Percentiles rank a stretch among this genome's conserved stretches.
Evolutionary conservation across 306 rosid species (phyloP).

Genomic region (Dalbergia oliveri): DNA sequence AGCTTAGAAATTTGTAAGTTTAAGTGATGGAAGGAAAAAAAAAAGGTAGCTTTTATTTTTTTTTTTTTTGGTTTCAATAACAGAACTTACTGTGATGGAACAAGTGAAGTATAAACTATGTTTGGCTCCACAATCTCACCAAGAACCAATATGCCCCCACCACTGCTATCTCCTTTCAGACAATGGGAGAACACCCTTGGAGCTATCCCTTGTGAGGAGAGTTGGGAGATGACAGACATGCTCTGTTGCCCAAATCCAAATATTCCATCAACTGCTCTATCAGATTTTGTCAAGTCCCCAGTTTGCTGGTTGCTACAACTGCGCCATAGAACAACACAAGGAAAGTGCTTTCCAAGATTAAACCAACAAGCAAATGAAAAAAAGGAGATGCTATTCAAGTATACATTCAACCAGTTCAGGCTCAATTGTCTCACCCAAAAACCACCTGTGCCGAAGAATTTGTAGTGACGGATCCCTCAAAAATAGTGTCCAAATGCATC

Average conservation of each 20-base stretch:
- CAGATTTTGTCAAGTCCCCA: conserved; percentile 92
- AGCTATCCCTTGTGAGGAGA: conserved; percentile 86
- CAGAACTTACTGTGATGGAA: conserved; percentile 85
- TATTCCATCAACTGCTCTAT: conserved; percentile 94
- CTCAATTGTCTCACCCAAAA: conserved; percentile 76
- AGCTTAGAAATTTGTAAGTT: not conserved
- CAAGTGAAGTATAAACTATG: conserved; percentile 87
- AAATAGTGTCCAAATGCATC: conserved; percentile 71
- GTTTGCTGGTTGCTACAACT: conserved; percentile 89
- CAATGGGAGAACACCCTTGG: conserved; percentile 95
- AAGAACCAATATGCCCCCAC: conserved; percentile 95
- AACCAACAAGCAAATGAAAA: conserved; percentile 31
- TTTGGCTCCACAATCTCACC: conserved; percentile 93
- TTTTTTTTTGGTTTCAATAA: not conserved
- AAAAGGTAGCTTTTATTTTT: conserved; percentile 22
- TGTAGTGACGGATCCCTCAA: conserved; percentile 62
- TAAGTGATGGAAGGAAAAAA: not conserved
- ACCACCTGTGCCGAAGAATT: conserved; percentile 84
- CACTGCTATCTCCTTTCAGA: conserved; percentile 83
- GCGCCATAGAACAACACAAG: conserved; percentile 54
- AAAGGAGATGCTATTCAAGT: conserved; percentile 7
- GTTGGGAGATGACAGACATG: conserved; percentile 89
- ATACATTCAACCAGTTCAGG: conserved; percentile 27
- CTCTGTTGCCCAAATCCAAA: conserved; percentile 94
- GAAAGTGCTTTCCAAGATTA: conserved; percentile 43